Evolutionary conservation across 2,329 filamentous ascomycete species (phyloP).

Genomic region (Aspergillus ibericus): DNA sequence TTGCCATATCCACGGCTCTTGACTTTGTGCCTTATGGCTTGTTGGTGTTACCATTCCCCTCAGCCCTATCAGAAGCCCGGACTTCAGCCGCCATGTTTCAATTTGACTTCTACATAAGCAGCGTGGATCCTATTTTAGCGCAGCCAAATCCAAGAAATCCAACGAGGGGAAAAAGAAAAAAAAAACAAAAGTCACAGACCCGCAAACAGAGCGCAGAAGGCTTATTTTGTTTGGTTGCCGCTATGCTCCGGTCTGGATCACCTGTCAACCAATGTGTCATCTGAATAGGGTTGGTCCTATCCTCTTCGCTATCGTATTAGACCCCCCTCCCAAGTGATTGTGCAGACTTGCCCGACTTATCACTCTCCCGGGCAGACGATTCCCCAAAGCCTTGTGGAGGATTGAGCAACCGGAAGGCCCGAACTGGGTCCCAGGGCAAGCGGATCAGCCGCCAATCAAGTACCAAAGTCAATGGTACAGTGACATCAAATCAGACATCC

Average conservation of each 20-base stretch:
- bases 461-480: constrained; percentile 1
- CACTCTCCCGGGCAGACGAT: background rate
- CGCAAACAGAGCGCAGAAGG: background rate
- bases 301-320: background rate
- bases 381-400: background rate
- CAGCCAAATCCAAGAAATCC: background rate
- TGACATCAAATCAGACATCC: background rate
- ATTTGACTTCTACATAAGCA: constrained; percentile 1
- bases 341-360: background rate
- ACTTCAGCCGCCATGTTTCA: background rate
- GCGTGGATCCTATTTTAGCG: background rate
- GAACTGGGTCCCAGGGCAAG: background rate
- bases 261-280: background rate
- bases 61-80: constrained; percentile 10
- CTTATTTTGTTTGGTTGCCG: background rate
- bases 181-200: background rate
- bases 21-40: background rate
- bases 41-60: background rate
- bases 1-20: background rate
- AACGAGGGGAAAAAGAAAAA: background rate
- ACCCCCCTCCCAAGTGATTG: background rate
- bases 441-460: background rate
- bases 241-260: background rate
- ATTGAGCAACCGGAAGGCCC: background rate
- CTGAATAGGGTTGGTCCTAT: background rate